Base-by-base conservation (phyloP, 1,284 basidiomycete genomes). In the Phylloboletellus chloephorus region DNA sequence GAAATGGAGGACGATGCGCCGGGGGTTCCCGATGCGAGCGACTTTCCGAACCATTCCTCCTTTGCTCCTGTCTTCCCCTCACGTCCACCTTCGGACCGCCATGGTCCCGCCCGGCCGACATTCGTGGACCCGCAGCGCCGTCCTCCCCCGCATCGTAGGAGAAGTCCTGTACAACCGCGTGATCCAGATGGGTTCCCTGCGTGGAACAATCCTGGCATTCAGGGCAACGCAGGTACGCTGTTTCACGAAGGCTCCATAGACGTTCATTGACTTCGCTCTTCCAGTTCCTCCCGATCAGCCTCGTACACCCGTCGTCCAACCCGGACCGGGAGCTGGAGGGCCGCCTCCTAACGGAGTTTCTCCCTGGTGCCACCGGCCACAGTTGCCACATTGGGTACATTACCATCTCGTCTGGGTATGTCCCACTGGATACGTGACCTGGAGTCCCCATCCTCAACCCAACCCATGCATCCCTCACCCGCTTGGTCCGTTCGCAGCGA, bases 371-470 rank as follows among this genome's bases (percentile, higher is more conserved):
- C 19, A 9, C 3, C 17, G 19, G 5, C 30, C 35, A 2, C 35
- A 19, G 2, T 8, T 58, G 2, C 50, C 58, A 9, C 13, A 47
- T 0, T 48, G 50, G 44, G 22, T 20, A 7, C 57, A 57, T 4
- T 11, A 63, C 21, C 42, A 55, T 21, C 47, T 41, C 7, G 34
- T 55, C 31, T 60, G 57, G 57, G 25, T 13, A 4, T 62, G 44
- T 20, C 59, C 57, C 3, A 22, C 39, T 0, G 57, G 57, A 0
- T 39, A 49, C 16, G 26, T 64, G 22, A 49, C 57, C 12, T 66
- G 65, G 65, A 52, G 49, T 3, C 62, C 63, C 2, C 50, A 65
- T 31, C 57, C 61, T 2, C 52, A 53, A 8, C 49, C 46, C 4
- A 52, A 45, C 13, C 59, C 52, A 1, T 35, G 36, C 15, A 37